Percentiles rank a stretch among this genome's conserved stretches.
Conservation (phyloP, 768 basidiomycete genomes). For the Boletus rubropictus region DNA sequence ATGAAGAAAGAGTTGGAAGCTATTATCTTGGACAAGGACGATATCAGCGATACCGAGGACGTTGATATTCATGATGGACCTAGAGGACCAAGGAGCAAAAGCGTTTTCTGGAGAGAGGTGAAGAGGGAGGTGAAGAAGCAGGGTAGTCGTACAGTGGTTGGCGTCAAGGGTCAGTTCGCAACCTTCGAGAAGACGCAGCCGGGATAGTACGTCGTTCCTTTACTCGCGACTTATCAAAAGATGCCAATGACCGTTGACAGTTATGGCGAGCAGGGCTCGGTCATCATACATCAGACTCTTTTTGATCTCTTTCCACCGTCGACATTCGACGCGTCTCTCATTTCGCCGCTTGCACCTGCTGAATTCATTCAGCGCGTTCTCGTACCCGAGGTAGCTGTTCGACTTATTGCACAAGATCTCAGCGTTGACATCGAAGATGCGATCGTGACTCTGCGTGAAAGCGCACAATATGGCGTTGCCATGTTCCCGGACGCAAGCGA, state of each 20-base stretch:
- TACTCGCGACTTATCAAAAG: not conserved
- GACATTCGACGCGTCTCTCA: constrained; percentile 46
- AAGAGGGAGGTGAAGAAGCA: constrained; percentile 57
- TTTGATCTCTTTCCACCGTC: constrained; percentile 68
- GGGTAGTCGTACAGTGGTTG: constrained; percentile 59
- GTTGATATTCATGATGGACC: not conserved
- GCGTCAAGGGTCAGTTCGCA: constrained; percentile 69
- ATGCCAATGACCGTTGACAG: constrained; percentile 33
- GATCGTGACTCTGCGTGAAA: constrained; percentile 60
- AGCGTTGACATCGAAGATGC: constrained; percentile 43
- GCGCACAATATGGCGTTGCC: constrained; percentile 75
- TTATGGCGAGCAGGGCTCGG: constrained; percentile 81
- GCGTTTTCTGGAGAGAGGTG: constrained; percentile 67
- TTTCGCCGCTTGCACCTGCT: constrained; percentile 60
- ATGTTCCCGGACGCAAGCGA: constrained; percentile 62
- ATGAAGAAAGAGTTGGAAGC: constrained; percentile 44
- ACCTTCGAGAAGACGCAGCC: constrained; percentile 81
- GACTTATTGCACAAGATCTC: constrained; percentile 79
- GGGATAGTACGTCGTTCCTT: constrained; percentile 66
- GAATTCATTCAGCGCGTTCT: constrained; percentile 81
- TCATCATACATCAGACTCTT: constrained; percentile 74
- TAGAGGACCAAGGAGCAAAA: constrained; percentile 33
- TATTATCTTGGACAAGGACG: constrained; percentile 46
- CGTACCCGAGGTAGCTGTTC: constrained; percentile 81
- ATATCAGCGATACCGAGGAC: constrained; percentile 19